Percentiles rank a stretch among this genome's conserved stretches.
Conservation (phyloP, 108 stramenopile genomes). For the Conticribra weissflogii region DNA sequence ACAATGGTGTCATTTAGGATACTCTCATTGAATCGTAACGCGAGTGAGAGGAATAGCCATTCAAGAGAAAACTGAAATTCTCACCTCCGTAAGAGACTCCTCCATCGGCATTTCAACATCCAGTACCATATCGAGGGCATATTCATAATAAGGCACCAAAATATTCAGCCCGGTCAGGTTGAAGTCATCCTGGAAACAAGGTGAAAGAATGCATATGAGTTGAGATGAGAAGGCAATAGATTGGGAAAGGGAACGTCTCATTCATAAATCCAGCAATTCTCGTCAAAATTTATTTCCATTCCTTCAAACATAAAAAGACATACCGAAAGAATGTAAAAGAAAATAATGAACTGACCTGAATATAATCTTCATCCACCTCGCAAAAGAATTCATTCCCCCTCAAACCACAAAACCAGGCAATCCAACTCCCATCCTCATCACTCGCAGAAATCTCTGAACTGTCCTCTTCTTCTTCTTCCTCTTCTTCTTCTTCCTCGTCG, state of each 20-base stretch:
- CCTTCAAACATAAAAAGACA: no score
- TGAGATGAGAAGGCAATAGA: neutral
- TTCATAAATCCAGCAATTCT: no score
- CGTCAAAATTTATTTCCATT: no score
- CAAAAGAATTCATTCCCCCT: constrained; percentile 98
- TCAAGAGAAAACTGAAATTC: constrained; percentile 1
- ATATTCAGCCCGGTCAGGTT: constrained; percentile 95
- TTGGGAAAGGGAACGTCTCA: no score
- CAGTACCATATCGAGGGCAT: constrained; percentile 98
- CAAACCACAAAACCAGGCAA: constrained; percentile 97
- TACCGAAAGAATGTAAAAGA: no score
- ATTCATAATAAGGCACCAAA: constrained; percentile 98
- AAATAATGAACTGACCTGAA: constrained; percentile 68
- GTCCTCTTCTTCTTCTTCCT: constrained; percentile 86
- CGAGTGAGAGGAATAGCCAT: neutral
- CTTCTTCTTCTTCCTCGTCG: constrained; percentile 61
- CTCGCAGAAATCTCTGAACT: constrained; percentile 82
- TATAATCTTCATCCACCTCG: constrained; percentile 98
- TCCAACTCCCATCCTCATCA: constrained; percentile 98
- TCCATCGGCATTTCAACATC: constrained; percentile 97
- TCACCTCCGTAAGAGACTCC: constrained; percentile 75
- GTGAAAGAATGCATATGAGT: neutral
- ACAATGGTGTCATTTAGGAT: no score
- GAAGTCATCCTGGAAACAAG: constrained; percentile 93
- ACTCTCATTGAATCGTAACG: no score